Evolutionary conservation across 805 yeast species (phyloP).

Genomic region (Hagleromyces aurorensis): DNA sequence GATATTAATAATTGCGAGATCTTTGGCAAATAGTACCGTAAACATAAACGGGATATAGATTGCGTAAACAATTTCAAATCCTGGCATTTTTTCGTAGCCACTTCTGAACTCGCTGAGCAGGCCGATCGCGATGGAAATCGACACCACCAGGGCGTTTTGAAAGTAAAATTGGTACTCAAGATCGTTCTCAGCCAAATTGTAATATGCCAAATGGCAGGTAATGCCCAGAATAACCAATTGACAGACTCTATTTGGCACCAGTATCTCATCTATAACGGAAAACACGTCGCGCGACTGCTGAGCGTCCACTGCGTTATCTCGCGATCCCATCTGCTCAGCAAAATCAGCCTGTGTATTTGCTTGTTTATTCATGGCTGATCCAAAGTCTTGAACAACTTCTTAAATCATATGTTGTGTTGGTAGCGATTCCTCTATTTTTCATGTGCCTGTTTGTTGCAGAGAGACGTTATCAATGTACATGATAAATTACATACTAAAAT

Average conservation of each 20-base stretch:
- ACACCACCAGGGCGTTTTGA: conserved; percentile 16
- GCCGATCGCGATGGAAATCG: conserved; percentile 17
- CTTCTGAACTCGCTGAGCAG: conserved; percentile 6
- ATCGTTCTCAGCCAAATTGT: conserved; percentile 10
- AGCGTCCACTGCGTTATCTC: too few species aligned
- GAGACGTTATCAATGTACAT: too few species aligned
- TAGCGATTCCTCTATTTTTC: too few species aligned
- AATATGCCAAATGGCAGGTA: conserved; percentile 17
- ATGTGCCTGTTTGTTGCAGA: too few species aligned
- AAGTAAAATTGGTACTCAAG: conserved; percentile 13
- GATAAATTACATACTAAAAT: too few species aligned
- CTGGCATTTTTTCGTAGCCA: conserved; percentile 15
- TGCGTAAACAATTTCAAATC: conserved; percentile 31
- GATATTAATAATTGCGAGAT: conserved; percentile 24
- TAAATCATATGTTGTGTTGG: too few species aligned
- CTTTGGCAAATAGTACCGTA: conserved; percentile 22
- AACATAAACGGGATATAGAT: conserved; percentile 30
- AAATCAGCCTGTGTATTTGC: too few species aligned
- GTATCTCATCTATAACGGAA: conserved; percentile 13
- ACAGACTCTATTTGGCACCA: conserved; percentile 19
- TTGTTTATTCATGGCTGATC: too few species aligned
- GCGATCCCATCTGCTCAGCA: too few species aligned
- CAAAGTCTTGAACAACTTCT: too few species aligned
- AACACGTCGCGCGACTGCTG: too few species aligned
- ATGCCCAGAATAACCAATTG: conserved; percentile 23